phyloP scores from a whole-genome alignment of 768 basidiomycete species.

The Mycena olivaceomarginata region DNA sequence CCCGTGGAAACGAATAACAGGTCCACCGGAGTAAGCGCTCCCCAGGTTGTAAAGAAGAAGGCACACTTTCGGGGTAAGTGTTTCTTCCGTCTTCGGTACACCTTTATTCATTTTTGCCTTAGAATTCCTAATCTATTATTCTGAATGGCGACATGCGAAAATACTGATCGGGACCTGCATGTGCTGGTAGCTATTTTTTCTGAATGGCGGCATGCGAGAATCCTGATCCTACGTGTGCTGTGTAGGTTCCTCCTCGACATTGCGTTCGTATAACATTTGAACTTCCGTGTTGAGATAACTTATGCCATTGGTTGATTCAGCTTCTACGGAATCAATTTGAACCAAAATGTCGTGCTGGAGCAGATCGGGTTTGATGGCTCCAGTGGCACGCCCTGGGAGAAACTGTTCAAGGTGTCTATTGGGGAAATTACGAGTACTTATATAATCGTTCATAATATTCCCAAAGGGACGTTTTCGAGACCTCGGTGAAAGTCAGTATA shows the following conservation, averaged over 20 bases:
- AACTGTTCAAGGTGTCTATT: slow-evolving; percentile 74
- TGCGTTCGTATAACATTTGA: slow-evolving; percentile 63
- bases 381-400: slow-evolving; percentile 75
- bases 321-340: slow-evolving; percentile 85
- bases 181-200: slow-evolving; percentile 69
- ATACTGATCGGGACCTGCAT: slow-evolving; percentile 79
- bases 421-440: too few species aligned
- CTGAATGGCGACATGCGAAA: slow-evolving; percentile 82
- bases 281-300: neutral
- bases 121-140: slow-evolving; percentile 82
- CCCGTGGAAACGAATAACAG: slow-evolving; percentile 36
- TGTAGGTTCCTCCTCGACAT: slow-evolving; percentile 79
- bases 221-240: too few species aligned
- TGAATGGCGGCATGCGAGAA: too few species aligned
- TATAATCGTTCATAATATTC: too few species aligned
- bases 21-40: slow-evolving; percentile 24
- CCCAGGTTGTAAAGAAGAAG: slow-evolving; percentile 61
- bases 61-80: slow-evolving; percentile 70
- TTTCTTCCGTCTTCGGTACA: neutral
- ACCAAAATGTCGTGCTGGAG: slow-evolving; percentile 86
- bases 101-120: neutral
- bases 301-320: slow-evolving; percentile 52
- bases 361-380: slow-evolving; percentile 82
- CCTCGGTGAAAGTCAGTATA: too few species aligned
- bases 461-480: too few species aligned